phyloP scores from a whole-genome alignment of 2,329 filamentous ascomycete genomes.

The Fusarium torreyae region DNA sequence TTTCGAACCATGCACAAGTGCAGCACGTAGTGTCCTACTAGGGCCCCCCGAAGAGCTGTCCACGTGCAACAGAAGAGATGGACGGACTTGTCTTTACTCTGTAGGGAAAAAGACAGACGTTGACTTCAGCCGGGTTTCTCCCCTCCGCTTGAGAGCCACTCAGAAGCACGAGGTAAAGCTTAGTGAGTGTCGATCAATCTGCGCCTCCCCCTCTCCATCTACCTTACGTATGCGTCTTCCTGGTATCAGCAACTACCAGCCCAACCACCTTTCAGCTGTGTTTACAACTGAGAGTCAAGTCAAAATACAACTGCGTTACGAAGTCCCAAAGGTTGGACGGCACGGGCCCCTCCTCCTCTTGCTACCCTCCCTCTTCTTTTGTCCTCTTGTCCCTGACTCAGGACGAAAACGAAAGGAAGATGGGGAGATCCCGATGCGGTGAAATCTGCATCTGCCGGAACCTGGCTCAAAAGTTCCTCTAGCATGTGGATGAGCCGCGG shows the following conservation, averaged over 20 bases:
- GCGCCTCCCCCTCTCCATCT: slow-evolving; percentile 26
- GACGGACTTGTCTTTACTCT: slow-evolving; percentile 21
- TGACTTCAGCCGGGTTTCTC: slow-evolving; percentile 17
- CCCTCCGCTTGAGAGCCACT: slow-evolving; percentile 22
- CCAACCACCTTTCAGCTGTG: slow-evolving; percentile 18
- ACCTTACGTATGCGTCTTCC: slow-evolving; percentile 13
- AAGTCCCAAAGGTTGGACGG: slow-evolving; percentile 10
- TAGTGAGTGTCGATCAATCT: slow-evolving; percentile 42
- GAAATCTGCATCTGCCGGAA: slow-evolving; percentile 39
- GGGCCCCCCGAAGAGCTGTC: slow-evolving; percentile 23
- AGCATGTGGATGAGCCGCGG: slow-evolving; percentile 32
- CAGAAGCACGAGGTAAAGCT: slow-evolving; percentile 29
- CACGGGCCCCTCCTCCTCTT: slow-evolving; percentile 24
- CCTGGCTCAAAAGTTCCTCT: slow-evolving; percentile 41
- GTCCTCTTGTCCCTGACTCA: slow-evolving; percentile 34
- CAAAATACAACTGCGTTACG: slow-evolving; percentile 20
- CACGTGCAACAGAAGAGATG: slow-evolving; percentile 35
- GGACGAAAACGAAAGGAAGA: slow-evolving; percentile 15
- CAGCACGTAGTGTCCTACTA: slow-evolving; percentile 32
- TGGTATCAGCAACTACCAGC: slow-evolving; percentile 14
- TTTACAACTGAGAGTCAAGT: slow-evolving; percentile 13
- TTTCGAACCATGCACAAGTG: slow-evolving; percentile 6
- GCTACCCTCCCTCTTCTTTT: slow-evolving; percentile 4
- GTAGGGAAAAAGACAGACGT: slow-evolving; percentile 32
- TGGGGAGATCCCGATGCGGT: slow-evolving; percentile 26